Evolutionary conservation across 441 rosid genomes (phyloP).

Genomic region (Gossypium trilobum): DNA sequence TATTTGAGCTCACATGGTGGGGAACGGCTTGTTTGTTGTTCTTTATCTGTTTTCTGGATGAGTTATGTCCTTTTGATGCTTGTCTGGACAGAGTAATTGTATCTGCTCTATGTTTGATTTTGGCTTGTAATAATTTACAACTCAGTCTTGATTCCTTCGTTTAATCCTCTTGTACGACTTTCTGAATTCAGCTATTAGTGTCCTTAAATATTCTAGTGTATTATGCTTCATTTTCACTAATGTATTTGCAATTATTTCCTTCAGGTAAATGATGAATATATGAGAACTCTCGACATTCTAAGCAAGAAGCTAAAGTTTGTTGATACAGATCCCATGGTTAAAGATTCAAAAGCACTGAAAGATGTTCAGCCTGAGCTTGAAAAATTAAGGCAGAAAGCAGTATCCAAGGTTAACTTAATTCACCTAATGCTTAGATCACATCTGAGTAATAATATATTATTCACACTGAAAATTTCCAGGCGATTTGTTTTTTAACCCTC

Average conservation of each 20-base stretch:
- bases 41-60: not conserved
- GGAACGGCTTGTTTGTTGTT: not conserved
- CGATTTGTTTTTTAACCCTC: not conserved
- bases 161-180: not conserved
- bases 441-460: not conserved
- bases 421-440: slow-evolving; percentile 14
- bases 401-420: slow-evolving; percentile 64
- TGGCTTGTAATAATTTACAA: not conserved
- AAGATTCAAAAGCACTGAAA: slow-evolving; percentile 78
- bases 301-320: slow-evolving; percentile 89
- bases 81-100: not conserved
- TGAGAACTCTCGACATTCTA: slow-evolving; percentile 80
- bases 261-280: slow-evolving; percentile 87
- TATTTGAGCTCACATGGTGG: not conserved
- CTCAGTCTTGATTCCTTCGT: not conserved
- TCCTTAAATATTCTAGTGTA: not conserved
- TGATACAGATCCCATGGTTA: slow-evolving; percentile 70
- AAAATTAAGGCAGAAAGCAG: slow-evolving; percentile 90
- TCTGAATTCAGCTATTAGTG: not conserved
- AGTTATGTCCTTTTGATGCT: not conserved
- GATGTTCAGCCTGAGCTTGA: slow-evolving; percentile 98
- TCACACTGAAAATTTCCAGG: not conserved
- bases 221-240: slow-evolving; percentile 14
- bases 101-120: not conserved
- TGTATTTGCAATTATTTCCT: slow-evolving; percentile 23